Conservation (phyloP, 495 filamentous ascomycete genomes). For the Penicillium desertorum region DNA sequence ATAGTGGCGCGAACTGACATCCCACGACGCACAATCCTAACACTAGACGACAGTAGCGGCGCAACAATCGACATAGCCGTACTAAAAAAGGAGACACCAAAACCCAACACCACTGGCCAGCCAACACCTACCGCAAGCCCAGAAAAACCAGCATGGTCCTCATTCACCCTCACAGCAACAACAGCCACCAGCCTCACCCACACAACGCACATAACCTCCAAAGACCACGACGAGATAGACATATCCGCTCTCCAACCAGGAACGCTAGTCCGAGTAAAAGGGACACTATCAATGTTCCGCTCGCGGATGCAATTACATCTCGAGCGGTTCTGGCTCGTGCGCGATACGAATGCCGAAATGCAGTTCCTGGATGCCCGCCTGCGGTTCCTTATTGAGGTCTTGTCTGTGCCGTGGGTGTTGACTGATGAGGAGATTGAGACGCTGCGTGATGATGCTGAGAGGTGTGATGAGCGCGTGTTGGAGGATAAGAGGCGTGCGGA, state of each 20-base stretch:
- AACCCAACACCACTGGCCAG: constrained; percentile 17
- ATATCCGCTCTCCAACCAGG: constrained; percentile 60
- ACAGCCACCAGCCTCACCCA: neutral
- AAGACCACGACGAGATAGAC: constrained; percentile 27
- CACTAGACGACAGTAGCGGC: constrained; percentile 85
- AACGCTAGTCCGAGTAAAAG: constrained; percentile 73
- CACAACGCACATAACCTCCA: constrained; percentile 8
- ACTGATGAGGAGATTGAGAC: constrained; percentile 51
- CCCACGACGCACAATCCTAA: constrained; percentile 59
- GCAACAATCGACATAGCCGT: constrained; percentile 62
- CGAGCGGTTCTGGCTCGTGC: constrained; percentile 60
- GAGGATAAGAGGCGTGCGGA: constrained; percentile 41
- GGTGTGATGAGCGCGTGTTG: constrained; percentile 39
- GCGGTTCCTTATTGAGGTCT: constrained; percentile 60
- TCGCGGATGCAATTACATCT: constrained; percentile 63
- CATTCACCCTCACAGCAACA: neutral
- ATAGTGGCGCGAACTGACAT: constrained; percentile 75
- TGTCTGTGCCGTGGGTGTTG: constrained; percentile 69
- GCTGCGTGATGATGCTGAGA: constrained; percentile 53
- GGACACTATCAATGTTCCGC: constrained; percentile 64
- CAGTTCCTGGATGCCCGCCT: constrained; percentile 68
- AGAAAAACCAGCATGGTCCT: constrained; percentile 3
- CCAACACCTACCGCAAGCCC: neutral
- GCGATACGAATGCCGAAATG: constrained; percentile 73
- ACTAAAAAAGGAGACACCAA: constrained; percentile 19